phyloP scores from a whole-genome alignment of 2,329 filamentous ascomycete genomes.

The Geosmithia flava region DNA sequence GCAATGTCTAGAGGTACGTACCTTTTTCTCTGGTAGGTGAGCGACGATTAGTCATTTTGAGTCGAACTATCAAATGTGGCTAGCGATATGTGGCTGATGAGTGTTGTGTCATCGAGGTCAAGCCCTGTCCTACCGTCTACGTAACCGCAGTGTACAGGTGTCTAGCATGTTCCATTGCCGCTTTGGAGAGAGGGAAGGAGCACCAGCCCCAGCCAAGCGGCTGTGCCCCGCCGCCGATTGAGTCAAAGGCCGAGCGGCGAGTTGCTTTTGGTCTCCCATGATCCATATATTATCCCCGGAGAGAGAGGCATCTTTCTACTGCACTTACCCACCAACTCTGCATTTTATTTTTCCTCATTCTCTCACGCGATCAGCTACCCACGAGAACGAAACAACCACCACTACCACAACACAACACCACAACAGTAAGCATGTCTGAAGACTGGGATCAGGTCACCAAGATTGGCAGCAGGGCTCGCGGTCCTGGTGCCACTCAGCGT shows the following conservation, averaged over 20 bases:
- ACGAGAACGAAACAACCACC: neutral
- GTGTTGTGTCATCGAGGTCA: neutral
- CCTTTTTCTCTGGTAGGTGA: neutral
- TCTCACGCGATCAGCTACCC: neutral
- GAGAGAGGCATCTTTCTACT: neutral
- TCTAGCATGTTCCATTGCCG: constrained; percentile 1
- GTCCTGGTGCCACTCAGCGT: constrained; percentile 52
- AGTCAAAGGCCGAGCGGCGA: neutral
- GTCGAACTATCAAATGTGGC: neutral
- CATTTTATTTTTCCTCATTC: neutral
- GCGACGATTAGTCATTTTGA: neutral
- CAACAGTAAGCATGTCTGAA: constrained; percentile 38
- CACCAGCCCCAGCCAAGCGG: constrained; percentile 1
- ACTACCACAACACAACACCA: neutral
- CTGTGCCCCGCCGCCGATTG: constrained; percentile 3
- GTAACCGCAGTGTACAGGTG: neutral
- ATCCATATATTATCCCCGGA: neutral
- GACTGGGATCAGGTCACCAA: constrained; percentile 87
- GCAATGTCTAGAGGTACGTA: no score
- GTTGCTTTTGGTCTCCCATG: neutral
- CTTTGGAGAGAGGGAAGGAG: neutral
- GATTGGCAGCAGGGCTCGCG: constrained; percentile 78
- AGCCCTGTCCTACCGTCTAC: neutral
- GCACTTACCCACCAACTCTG: neutral
- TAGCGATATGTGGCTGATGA: neutral